Conservation (phyloP, 176 grass and related monocot genomes). For the Lolium perenne region DNA sequence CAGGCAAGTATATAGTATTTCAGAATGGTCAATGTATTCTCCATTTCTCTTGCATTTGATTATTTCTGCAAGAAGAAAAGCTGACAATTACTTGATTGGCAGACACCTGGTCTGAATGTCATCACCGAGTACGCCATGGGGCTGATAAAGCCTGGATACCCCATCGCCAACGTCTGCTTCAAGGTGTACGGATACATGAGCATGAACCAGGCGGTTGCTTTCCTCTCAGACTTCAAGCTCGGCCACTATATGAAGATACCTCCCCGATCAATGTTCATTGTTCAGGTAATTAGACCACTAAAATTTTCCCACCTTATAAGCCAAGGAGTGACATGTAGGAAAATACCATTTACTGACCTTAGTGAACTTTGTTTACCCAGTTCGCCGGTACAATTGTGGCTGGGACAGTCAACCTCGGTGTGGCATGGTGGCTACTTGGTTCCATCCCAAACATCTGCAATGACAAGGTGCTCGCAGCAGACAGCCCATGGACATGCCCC, state of each 20-base stretch:
- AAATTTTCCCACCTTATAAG: not conserved
- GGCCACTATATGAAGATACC: conserved; percentile 99
- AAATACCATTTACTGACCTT: conserved; percentile 28
- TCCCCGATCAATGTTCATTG: conserved; percentile 89
- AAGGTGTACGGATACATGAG: conserved; percentile 97
- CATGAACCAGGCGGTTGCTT: conserved; percentile 79
- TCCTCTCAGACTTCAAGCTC: conserved; percentile 92
- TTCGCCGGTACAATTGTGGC: conserved; percentile 71
- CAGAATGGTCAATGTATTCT: conserved; percentile 1
- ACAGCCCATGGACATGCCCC: conserved; percentile 92
- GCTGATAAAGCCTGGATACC: conserved; percentile 76
- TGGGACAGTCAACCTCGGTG: conserved; percentile 65
- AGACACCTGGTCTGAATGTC: conserved; percentile 93
- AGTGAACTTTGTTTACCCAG: conserved; percentile 36
- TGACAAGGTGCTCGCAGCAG: conserved; percentile 43
- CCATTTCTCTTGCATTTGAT: not conserved
- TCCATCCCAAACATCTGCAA: conserved; percentile 69
- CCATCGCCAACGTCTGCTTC: conserved; percentile 88
- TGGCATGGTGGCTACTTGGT: conserved; percentile 78
- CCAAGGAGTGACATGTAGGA: not conserved
- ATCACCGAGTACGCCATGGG: conserved; percentile 91
- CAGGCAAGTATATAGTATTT: conserved; percentile 51
- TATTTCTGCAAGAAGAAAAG: not conserved
- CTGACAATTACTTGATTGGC: conserved; percentile 23
- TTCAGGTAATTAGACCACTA: conserved; percentile 61